Evolutionary conservation across 2,329 filamentous ascomycete genomes (phyloP), one percentile per base, ranked within the genome.

Genomic region (Colletotrichum trifolii): DNA sequence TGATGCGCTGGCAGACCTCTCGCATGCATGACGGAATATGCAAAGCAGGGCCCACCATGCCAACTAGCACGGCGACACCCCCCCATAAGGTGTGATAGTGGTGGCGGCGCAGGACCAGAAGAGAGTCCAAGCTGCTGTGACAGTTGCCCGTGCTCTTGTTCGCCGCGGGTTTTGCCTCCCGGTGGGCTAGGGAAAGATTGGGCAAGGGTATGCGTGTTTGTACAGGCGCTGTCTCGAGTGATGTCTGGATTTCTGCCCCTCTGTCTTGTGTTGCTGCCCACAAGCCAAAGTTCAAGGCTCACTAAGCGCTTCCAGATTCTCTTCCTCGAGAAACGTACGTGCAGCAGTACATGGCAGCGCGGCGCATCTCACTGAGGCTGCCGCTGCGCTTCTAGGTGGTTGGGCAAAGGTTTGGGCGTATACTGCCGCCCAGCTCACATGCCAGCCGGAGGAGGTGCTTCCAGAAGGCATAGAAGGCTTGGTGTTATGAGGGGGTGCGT

Each of bases 1-100:
- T 82, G 80, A 83, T 83, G 81, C 79, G 81, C 76, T 83, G 81
- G 81, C 68, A 69, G 63, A 60, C 66, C 57, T 25, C 25, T 58
- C 71, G 70, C 83, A 85, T 86, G 84, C 83, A 86, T 85, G 82
- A 85, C 82, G 82, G 82, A 81, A 83, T 81, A 82, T 85, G 84
- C 83, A 85, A 75, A 77, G 80, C 77, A 75, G 77, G 78, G 78
- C 75, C 77, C 77, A 80, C 78, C 77, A 73, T 73, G 76, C 76
- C 74, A 75, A 78, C 77, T 79, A 81, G 75, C 77, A 76, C 79
- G 79, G 77, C 67, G 68, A 61, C 57, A 47, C 57, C 50, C 57
- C 46, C 62, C 62, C 57, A 68, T 69, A 25, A 25, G 58, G 66
- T 66, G 66, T 50, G 66, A 69, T 66, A 66, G 59, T 71, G 70